These are phyloP conservation scores for Paramarasmius palmivorus DNA, from an alignment of 1,284 basidiomycete genomes.

Conservation along the genomic window DNA sequence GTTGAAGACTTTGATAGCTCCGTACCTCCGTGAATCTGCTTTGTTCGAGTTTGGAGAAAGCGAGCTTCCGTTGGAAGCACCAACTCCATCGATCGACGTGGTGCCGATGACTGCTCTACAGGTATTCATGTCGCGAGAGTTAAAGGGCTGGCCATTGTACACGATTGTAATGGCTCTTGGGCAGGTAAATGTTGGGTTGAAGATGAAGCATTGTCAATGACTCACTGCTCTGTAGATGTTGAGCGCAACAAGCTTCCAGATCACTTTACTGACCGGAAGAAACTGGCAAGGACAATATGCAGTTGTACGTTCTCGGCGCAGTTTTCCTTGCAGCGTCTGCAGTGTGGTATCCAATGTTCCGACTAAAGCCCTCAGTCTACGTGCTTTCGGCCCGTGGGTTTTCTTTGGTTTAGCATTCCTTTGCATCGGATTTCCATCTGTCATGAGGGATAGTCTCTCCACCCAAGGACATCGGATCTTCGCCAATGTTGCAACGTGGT, in stretches of 20 bases:
- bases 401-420: conserved; percentile 90
- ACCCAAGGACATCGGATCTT: conserved; percentile 57
- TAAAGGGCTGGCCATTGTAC: conserved; percentile 87
- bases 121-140: conserved; percentile 75
- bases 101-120: conserved; percentile 80
- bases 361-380: conserved; percentile 84
- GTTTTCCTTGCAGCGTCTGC: conserved; percentile 84
- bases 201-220: conserved; percentile 1
- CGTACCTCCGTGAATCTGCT: conserved; percentile 51
- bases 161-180: conserved; percentile 85
- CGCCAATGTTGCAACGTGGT: conserved; percentile 83
- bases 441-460: conserved; percentile 48
- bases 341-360: conserved; percentile 90
- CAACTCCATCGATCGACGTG: conserved; percentile 45
- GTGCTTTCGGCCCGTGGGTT: conserved; percentile 83
- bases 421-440: conserved; percentile 83
- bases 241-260: conserved; percentile 91
- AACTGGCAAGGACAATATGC: conserved; percentile 79
- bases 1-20: conserved; percentile 43
- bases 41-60: conserved; percentile 55
- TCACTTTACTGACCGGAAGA: conserved; percentile 83
- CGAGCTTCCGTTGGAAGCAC: conserved; percentile 47
- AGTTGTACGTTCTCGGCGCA: conserved; percentile 87
- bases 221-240: conserved; percentile 54
- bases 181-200: conserved; percentile 49